phyloP scores from a whole-genome alignment of 2,329 filamentous ascomycete genomes.

The Nemania sp. region DNA sequence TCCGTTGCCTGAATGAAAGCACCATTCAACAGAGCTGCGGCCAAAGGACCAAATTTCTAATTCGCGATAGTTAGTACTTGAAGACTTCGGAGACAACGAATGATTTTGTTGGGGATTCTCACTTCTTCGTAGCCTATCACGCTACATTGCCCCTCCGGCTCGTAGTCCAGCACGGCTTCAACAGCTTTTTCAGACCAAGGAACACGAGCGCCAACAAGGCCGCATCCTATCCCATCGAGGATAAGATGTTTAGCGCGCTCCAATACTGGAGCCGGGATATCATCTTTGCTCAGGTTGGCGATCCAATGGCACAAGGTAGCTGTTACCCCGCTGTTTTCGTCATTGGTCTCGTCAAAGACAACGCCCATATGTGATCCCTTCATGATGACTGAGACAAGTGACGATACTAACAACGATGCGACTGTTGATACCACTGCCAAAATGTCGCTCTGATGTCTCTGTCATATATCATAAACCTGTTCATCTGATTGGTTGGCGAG shows the following conservation, averaged over 20 bases:
- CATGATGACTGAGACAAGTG: neutral
- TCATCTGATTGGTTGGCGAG: neutral
- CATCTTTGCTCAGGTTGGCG: neutral
- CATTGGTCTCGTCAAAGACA: neutral
- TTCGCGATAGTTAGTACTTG: neutral
- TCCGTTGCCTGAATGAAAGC: constrained; percentile 49
- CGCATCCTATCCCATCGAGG: constrained; percentile 48
- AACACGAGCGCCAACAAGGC: constrained; percentile 44
- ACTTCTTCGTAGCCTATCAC: constrained; percentile 37
- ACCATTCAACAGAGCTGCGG: constrained; percentile 47
- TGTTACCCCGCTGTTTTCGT: neutral
- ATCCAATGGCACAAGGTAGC: neutral
- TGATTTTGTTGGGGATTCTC: neutral
- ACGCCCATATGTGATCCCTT: neutral
- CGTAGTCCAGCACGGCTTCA: constrained; percentile 38
- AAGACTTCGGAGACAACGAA: neutral
- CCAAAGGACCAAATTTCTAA: constrained; percentile 34
- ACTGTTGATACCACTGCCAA: neutral
- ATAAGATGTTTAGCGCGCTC: constrained; percentile 47
- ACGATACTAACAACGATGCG: neutral
- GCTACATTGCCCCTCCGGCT: constrained; percentile 37
- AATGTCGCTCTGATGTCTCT: neutral
- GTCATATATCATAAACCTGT: no score
- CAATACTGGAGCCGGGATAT: constrained; percentile 23
- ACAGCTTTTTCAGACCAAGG: constrained; percentile 46